These are phyloP conservation scores for Trametes punicea DNA, from an alignment of 768 basidiomycete genomes.

Conservation along the genomic window DNA sequence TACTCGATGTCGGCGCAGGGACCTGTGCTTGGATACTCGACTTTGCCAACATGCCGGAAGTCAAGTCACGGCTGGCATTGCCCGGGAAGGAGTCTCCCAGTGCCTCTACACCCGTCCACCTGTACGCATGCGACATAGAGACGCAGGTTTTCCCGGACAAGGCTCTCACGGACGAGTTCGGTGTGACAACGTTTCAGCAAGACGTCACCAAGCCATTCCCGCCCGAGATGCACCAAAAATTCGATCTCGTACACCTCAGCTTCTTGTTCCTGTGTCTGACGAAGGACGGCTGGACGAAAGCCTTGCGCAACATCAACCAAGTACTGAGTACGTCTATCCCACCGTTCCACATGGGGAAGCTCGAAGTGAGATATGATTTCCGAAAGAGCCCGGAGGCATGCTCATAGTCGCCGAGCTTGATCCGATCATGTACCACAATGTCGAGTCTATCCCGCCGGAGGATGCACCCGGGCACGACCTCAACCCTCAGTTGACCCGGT, in stretches of 20 bases:
- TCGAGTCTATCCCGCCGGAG: background rate
- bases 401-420: constrained; percentile 10
- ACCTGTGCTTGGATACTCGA: constrained; percentile 22
- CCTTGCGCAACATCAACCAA: constrained; percentile 4
- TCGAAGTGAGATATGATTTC: no score
- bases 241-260: constrained; percentile 21
- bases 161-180: background rate
- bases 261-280: constrained; percentile 17
- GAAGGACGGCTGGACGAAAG: constrained; percentile 12
- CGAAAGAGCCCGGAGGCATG: constrained; percentile 7
- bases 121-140: constrained; percentile 22
- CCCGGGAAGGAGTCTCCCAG: background rate
- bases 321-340: constrained; percentile 17
- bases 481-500: background rate
- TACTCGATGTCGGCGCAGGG: constrained; percentile 22
- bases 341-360: background rate
- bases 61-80: background rate
- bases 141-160: constrained; percentile 8
- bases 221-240: constrained; percentile 9
- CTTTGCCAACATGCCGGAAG: constrained; percentile 5
- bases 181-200: constrained; percentile 20
- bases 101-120: background rate
- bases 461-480: constrained; percentile 12
- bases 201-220: constrained; percentile 22
- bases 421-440: background rate